Evolutionary conservation across 345 rosid genomes (phyloP).

Genomic region (Citrus australasica): DNA sequence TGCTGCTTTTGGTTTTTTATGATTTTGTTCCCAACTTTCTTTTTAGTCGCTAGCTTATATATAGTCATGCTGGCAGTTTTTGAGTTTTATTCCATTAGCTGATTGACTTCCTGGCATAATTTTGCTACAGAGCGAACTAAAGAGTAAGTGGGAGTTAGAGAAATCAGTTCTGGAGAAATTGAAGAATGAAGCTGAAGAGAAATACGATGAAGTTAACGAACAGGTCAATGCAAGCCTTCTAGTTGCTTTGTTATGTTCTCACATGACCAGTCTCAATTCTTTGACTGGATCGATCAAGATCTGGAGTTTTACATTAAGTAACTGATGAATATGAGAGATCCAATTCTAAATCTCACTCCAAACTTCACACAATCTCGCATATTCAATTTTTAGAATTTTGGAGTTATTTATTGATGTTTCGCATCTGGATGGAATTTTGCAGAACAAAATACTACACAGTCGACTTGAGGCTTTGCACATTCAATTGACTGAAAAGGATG

Average conservation of each 20-base stretch:
- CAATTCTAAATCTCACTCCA: neutral
- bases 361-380: neutral
- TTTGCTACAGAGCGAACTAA: conserved; percentile 55
- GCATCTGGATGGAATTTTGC: conserved; percentile 6
- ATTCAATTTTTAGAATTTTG: neutral
- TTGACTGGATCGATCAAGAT: neutral
- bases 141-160: conserved; percentile 65
- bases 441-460: conserved; percentile 78
- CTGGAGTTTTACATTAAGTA: neutral
- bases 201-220: conserved; percentile 72
- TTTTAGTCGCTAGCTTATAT: neutral
- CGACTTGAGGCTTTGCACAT: conserved; percentile 84
- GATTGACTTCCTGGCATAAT: conserved; percentile 4
- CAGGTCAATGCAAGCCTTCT: conserved; percentile 54
- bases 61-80: neutral
- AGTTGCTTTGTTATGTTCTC: neutral
- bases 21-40: neutral
- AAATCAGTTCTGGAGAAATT: conserved; percentile 57
- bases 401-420: neutral
- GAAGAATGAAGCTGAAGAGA: conserved; percentile 65
- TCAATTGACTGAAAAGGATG: conserved; percentile 73
- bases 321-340: neutral
- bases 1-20: neutral
- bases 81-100: neutral
- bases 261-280: neutral